Evolutionary conservation across 2,329 filamentous ascomycete species (phyloP).

Genomic region (Colletotrichum melonis): DNA sequence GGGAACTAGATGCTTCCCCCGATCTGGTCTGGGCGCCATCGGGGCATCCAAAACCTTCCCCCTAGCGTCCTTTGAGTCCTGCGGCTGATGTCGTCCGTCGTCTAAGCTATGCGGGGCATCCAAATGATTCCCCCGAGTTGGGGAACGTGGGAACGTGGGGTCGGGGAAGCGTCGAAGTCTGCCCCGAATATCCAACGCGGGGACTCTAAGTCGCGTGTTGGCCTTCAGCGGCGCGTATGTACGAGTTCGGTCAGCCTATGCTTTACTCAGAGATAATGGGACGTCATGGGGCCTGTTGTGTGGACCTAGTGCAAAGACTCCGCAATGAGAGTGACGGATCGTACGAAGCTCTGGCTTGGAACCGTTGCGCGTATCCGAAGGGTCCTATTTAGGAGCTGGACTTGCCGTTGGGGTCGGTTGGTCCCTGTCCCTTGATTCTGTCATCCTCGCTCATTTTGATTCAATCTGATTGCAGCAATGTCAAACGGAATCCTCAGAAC

Average conservation of each 20-base stretch:
- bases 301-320: constrained; percentile 6
- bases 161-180: constrained; percentile 16
- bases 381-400: constrained; percentile 17
- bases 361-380: background rate
- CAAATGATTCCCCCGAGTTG: background rate
- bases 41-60: constrained; percentile 34
- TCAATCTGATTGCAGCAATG: background rate
- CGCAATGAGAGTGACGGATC: background rate
- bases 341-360: background rate
- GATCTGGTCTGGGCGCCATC: background rate
- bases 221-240: background rate
- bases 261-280: background rate
- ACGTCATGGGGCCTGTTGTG: constrained; percentile 5
- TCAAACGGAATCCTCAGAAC: constrained; percentile 32
- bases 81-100: background rate
- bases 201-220: background rate
- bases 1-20: constrained; percentile 40
- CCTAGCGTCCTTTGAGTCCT: constrained; percentile 40
- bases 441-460: background rate
- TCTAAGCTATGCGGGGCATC: background rate
- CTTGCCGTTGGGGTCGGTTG: background rate
- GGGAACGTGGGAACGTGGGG: constrained; percentile 2
- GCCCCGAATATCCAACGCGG: constrained; percentile 10
- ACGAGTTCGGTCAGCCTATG: background rate
- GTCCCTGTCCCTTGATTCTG: background rate